Conservation (phyloP, 192 early-diverging fungal genomes). For the Umbelopsis sp. region DNA sequence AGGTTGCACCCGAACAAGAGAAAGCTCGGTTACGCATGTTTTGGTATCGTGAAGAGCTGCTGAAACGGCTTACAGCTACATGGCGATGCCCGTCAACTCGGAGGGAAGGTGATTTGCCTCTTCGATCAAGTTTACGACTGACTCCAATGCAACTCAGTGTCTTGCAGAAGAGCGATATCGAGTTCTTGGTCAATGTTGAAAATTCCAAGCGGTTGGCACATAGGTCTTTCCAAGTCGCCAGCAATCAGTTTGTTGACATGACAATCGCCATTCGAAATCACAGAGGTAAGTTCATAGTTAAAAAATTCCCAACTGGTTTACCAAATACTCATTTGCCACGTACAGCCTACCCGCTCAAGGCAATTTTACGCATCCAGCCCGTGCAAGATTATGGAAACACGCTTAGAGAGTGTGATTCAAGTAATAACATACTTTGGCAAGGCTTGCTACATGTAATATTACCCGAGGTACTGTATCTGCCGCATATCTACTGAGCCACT, state of each 20-base stretch:
- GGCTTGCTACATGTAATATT: slow-evolving; percentile 54
- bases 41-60: slow-evolving; percentile 73
- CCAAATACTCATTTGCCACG: neutral
- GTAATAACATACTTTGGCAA: slow-evolving; percentile 50
- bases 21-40: slow-evolving; percentile 58
- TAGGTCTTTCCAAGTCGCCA: slow-evolving; percentile 45
- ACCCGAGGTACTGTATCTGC: slow-evolving; percentile 41
- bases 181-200: slow-evolving; percentile 48
- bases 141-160: slow-evolving; percentile 55
- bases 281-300: slow-evolving; percentile 48
- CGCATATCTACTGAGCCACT: too few species aligned
- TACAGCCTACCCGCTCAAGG: slow-evolving; percentile 32
- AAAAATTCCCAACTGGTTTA: neutral
- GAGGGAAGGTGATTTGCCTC: slow-evolving; percentile 54
- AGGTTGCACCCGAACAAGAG: slow-evolving; percentile 55
- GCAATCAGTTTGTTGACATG: slow-evolving; percentile 49
- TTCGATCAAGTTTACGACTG: slow-evolving; percentile 56
- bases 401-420: slow-evolving; percentile 56
- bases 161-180: slow-evolving; percentile 63
- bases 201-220: neutral
- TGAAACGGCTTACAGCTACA: slow-evolving; percentile 50
- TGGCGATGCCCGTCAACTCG: slow-evolving; percentile 52
- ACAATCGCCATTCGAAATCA: slow-evolving; percentile 49
- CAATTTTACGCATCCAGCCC: slow-evolving; percentile 57
- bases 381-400: slow-evolving; percentile 54